phyloP scores from a whole-genome alignment of 2,329 filamentous ascomycete species.

The Podosphaera leucotricha region DNA sequence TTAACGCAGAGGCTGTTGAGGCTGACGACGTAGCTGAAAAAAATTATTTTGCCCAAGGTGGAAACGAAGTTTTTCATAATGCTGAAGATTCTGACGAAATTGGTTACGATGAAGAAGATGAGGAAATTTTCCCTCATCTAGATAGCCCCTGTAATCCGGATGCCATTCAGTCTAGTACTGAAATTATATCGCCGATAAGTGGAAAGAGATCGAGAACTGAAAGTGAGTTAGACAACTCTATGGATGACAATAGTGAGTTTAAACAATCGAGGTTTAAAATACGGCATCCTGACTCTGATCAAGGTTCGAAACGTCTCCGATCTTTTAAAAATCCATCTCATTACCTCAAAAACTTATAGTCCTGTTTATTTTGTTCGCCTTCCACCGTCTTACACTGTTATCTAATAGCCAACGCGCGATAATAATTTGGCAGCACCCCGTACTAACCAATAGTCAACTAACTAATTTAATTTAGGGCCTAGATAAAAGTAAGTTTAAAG shows the following conservation, averaged over 20 bases:
- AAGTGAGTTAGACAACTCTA: constrained; percentile 7
- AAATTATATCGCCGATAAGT: constrained; percentile 4
- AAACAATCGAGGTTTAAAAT: neutral
- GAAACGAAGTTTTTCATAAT: neutral
- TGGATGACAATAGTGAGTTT: constrained; percentile 9
- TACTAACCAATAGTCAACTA: neutral
- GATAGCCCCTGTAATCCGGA: neutral
- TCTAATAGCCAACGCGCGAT: neutral
- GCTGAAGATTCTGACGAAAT: constrained; percentile 1
- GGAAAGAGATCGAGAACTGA: constrained; percentile 13
- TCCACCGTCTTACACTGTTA: neutral
- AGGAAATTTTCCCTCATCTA: neutral
- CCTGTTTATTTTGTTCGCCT: neutral
- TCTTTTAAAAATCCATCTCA: constrained; percentile 6
- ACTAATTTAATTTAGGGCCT: neutral
- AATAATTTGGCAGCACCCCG: too few relatives aligned
- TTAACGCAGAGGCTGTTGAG: neutral
- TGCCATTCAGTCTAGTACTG: neutral
- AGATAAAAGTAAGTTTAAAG: neutral
- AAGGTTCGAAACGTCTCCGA: constrained; percentile 15
- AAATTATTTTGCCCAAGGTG: neutral
- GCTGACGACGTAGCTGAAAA: neutral
- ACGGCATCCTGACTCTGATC: constrained; percentile 5
- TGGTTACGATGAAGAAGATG: constrained; percentile 1
- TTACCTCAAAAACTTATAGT: neutral